These are phyloP conservation scores for Hypoxylon lienhwacheense DNA, from an alignment of 495 filamentous ascomycete species.

Conservation along the genomic window DNA sequence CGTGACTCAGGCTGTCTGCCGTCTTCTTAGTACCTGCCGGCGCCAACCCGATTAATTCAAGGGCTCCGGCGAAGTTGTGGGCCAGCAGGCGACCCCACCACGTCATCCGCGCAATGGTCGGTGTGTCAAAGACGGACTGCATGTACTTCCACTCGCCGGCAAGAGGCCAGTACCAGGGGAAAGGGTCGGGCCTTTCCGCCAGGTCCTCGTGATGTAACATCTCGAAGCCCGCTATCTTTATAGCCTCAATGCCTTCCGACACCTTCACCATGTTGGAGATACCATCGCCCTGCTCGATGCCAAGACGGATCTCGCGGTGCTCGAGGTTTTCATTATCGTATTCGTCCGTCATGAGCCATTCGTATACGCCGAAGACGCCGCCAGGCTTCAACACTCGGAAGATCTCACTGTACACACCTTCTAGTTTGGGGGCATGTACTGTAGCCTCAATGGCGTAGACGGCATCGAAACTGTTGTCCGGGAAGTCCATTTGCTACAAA, in stretches of 20 bases:
- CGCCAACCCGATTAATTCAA: slow-evolving; percentile 75
- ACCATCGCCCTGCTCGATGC: slow-evolving; percentile 94
- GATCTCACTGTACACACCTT: slow-evolving; percentile 92
- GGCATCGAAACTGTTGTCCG: slow-evolving; percentile 86
- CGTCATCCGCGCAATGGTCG: slow-evolving; percentile 90
- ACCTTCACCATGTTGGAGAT: slow-evolving; percentile 98
- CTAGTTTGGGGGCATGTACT: slow-evolving; percentile 91
- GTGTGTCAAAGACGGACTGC: slow-evolving; percentile 73
- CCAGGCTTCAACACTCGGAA: slow-evolving; percentile 95
- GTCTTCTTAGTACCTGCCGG: slow-evolving; percentile 93
- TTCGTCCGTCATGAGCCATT: slow-evolving; percentile 97
- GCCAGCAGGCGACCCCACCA: slow-evolving; percentile 73
- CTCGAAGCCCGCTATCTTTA: slow-evolving; percentile 88
- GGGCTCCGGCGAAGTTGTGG: slow-evolving; percentile 76
- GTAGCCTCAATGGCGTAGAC: slow-evolving; percentile 99
- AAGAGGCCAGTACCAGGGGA: slow-evolving; percentile 96
- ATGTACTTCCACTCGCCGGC: slow-evolving; percentile 79
- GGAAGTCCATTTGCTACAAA: slow-evolving; percentile 93
- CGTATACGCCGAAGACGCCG: slow-evolving; percentile 95
- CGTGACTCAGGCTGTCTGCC: slow-evolving; percentile 80
- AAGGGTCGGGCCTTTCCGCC: slow-evolving; percentile 72
- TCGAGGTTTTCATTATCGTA: slow-evolving; percentile 88
- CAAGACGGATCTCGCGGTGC: slow-evolving; percentile 89
- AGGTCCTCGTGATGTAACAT: slow-evolving; percentile 87
- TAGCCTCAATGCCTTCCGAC: slow-evolving; percentile 78